phyloP scores from a whole-genome alignment of 345 rosid genomes.

The Atalantia buxifolia region DNA sequence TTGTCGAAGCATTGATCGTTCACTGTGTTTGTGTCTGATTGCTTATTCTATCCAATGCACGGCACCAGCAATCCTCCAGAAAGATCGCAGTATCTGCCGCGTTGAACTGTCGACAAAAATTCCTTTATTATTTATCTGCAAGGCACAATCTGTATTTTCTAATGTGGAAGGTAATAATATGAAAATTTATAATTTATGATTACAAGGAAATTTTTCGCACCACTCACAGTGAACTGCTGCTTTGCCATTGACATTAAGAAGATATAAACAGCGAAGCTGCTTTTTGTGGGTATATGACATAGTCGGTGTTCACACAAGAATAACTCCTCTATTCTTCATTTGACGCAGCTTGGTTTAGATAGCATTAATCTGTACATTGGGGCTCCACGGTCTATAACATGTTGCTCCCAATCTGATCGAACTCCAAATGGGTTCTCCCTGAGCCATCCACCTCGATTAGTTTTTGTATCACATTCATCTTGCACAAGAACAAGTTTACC shows the following conservation, averaged over 20 bases:
- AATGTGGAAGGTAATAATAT: background rate
- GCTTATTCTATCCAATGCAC: background rate
- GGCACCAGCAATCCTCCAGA: background rate
- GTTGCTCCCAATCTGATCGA: conserved; percentile 68
- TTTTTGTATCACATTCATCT: conserved; percentile 7
- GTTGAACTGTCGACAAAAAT: background rate
- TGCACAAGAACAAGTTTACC: conserved; percentile 37
- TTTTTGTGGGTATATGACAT: background rate
- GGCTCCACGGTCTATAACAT: conserved; percentile 48
- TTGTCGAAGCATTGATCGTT: background rate
- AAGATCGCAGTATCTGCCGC: background rate
- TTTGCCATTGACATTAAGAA: background rate
- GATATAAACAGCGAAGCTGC: background rate
- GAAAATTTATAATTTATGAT: background rate
- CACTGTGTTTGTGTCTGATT: background rate
- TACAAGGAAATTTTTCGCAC: background rate
- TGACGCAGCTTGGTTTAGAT: conserved; percentile 20
- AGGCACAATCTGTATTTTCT: background rate
- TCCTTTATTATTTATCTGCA: background rate
- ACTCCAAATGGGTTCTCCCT: conserved; percentile 63
- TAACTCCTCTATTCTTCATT: background rate
- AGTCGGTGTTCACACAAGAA: background rate
- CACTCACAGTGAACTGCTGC: background rate
- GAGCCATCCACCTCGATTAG: conserved; percentile 36
- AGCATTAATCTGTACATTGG: conserved; percentile 65